Conservation (phyloP, 768 basidiomycete genomes). For the Russula lepida region DNA sequence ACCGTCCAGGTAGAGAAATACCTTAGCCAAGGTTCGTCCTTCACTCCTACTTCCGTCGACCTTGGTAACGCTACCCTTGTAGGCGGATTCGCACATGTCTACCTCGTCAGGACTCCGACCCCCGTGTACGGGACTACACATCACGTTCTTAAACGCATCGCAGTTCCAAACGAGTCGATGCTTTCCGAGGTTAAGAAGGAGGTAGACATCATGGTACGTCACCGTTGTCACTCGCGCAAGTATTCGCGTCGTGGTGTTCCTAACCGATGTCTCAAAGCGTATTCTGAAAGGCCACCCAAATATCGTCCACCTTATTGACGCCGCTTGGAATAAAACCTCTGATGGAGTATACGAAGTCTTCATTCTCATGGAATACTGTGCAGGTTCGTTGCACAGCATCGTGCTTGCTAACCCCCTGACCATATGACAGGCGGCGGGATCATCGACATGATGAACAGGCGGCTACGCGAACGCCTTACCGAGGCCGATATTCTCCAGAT, state of each 20-base stretch:
- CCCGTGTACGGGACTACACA: constrained; percentile 88
- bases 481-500: constrained; percentile 97
- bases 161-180: constrained; percentile 82
- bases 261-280: constrained; percentile 42
- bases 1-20: constrained; percentile 90
- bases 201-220: constrained; percentile 95
- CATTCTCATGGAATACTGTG: constrained; percentile 97
- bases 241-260: background rate
- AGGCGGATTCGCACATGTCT: constrained; percentile 99
- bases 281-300: constrained; percentile 88
- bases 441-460: constrained; percentile 99
- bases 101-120: constrained; percentile 79
- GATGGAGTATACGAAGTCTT: constrained; percentile 90
- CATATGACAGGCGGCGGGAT: constrained; percentile 77
- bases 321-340: constrained; percentile 78
- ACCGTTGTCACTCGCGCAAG: too few relatives aligned
- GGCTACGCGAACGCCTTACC: constrained; percentile 87
- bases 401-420: constrained; percentile 6
- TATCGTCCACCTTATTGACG: constrained; percentile 93
- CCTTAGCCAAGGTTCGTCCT: constrained; percentile 75
- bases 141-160: constrained; percentile 96
- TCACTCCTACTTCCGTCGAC: constrained; percentile 1
- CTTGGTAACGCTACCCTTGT: constrained; percentile 10
- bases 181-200: constrained; percentile 93
- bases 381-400: constrained; percentile 44